A percentile compares a stretch with the other conserved stretches of the same genome.
Evolutionary conservation across 306 rosid species (phyloP).

Genomic region (Mimosa bimucronata): DNA sequence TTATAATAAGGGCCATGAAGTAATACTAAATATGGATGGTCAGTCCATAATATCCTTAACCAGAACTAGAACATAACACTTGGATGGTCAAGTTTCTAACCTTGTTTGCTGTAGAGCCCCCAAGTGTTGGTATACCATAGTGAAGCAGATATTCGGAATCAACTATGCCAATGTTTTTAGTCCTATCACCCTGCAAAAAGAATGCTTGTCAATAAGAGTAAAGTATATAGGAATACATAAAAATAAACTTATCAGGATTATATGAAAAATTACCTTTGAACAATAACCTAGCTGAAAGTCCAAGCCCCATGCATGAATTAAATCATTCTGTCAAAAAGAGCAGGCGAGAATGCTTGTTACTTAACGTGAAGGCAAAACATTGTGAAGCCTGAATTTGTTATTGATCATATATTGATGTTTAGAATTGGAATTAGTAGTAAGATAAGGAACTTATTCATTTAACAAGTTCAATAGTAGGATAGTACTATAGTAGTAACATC

Average conservation of each 20-base stretch:
- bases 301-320: slow-evolving; percentile 62
- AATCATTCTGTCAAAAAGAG: slow-evolving; percentile 46
- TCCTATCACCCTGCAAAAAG: slow-evolving; percentile 52
- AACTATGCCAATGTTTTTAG: slow-evolving; percentile 49
- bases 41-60: background rate
- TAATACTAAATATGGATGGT: no score
- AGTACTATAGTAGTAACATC: background rate
- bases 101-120: slow-evolving; percentile 34
- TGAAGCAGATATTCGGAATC: slow-evolving; percentile 57
- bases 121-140: slow-evolving; percentile 55
- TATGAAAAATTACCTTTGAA: slow-evolving; percentile 38
- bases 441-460: background rate
- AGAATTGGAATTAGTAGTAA: background rate
- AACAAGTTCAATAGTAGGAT: background rate
- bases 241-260: background rate
- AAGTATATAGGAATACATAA: background rate
- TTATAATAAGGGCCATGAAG: background rate
- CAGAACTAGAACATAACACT: background rate
- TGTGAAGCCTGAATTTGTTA: background rate
- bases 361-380: background rate
- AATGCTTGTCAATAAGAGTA: slow-evolving; percentile 3
- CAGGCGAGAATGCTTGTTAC: background rate
- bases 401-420: background rate
- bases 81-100: slow-evolving; percentile 28
- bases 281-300: slow-evolving; percentile 57